Conservation (phyloP, 306 rosid genomes). For the Mimosa bimucronata region DNA sequence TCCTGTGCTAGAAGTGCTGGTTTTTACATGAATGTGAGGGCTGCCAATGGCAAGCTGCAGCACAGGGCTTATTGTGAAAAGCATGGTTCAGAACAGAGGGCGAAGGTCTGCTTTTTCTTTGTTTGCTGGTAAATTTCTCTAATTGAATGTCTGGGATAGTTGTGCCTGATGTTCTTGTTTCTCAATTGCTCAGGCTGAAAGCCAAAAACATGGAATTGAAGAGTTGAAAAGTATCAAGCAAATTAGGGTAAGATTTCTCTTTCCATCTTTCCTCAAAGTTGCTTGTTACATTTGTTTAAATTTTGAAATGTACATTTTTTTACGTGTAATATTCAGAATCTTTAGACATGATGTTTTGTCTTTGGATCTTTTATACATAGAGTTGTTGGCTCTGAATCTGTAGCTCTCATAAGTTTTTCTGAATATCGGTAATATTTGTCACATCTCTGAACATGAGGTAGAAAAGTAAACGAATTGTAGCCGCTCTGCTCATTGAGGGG, state of each 20-base stretch:
- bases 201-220: conserved; percentile 85
- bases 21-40: conserved; percentile 70
- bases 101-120: conserved; percentile 63
- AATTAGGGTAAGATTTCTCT: conserved; percentile 70
- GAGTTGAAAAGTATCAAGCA: conserved; percentile 80
- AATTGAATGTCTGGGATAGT: conserved; percentile 18
- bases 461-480: neutral
- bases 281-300: neutral
- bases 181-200: conserved; percentile 72
- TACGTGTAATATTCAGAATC: neutral
- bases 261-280: neutral
- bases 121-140: conserved; percentile 1
- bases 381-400: conserved; percentile 17
- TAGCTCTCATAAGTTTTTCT: neutral
- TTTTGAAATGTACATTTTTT: neutral
- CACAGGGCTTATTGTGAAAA: conserved; percentile 96
- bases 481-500: conserved; percentile 20
- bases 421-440: neutral
- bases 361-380: neutral
- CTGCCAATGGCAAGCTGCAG: conserved; percentile 74
- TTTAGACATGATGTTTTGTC: neutral
- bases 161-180: conserved; percentile 26
- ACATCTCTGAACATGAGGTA: conserved; percentile 3
- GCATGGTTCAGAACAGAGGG: conserved; percentile 87
- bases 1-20: conserved; percentile 92